These are phyloP conservation scores for Linderina pennispora DNA, from an alignment of 192 early-diverging fungal species.

Conservation along the genomic window DNA sequence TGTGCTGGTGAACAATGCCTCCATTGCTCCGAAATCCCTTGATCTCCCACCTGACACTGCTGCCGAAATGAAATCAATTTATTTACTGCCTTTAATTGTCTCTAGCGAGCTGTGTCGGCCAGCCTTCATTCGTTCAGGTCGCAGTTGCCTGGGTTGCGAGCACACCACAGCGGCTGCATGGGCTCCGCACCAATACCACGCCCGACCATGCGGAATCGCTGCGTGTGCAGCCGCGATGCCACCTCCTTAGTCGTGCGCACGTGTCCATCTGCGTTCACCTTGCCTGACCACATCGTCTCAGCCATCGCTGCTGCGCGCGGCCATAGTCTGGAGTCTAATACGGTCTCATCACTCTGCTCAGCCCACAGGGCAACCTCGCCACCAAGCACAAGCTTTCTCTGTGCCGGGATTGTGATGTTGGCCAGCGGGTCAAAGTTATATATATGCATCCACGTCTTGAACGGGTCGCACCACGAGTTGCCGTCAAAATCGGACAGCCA, in stretches of 20 bases:
- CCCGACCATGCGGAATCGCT: constrained; percentile 62
- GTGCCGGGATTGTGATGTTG: constrained; percentile 47
- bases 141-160: constrained; percentile 51
- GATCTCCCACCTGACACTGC: too few species aligned
- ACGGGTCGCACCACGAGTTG: constrained; percentile 65
- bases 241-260: constrained; percentile 55
- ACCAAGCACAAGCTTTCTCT: constrained; percentile 58
- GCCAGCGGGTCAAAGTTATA: constrained; percentile 58
- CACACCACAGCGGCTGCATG: constrained; percentile 72
- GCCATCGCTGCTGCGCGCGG: constrained; percentile 62
- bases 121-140: too few species aligned
- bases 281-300: constrained; percentile 67
- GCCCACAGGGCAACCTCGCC: constrained; percentile 64
- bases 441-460: constrained; percentile 66
- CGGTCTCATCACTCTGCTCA: constrained; percentile 55
- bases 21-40: too few species aligned
- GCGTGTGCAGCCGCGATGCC: constrained; percentile 59
- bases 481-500: constrained; percentile 65
- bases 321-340: constrained; percentile 59
- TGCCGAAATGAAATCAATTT: not conserved
- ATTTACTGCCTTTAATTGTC: too few species aligned
- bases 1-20: too few species aligned
- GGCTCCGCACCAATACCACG: constrained; percentile 63
- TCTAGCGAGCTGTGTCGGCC: too few species aligned
- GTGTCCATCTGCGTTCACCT: constrained; percentile 44